Evolutionary conservation across 345 rosid species (phyloP).

Genomic region (Moricandia arvensis): DNA sequence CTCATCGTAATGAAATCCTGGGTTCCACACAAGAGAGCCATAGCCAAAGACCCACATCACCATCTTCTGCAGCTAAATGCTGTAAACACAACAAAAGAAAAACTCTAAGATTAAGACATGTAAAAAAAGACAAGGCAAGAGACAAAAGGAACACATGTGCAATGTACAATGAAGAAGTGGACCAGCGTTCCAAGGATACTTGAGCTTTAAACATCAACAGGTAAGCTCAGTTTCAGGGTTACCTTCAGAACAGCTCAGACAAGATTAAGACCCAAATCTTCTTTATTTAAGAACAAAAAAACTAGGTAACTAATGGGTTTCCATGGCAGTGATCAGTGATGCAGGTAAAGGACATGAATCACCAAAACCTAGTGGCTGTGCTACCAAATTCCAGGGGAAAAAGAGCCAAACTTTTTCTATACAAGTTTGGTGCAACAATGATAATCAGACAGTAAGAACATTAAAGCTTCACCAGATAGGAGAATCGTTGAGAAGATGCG

Average conservation of each 20-base stretch:
- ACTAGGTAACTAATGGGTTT: not conserved
- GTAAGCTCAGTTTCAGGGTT: slow-evolving; percentile 11
- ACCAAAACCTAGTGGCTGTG: not conserved
- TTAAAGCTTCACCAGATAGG: not conserved
- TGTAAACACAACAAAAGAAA: not conserved
- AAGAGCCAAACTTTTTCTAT: not conserved
- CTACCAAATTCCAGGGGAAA: slow-evolving; percentile 6
- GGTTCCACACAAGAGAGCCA: slow-evolving; percentile 99
- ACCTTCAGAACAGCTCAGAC: slow-evolving; percentile 8
- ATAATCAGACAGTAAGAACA: slow-evolving; percentile 3
- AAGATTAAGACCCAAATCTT: not conserved
- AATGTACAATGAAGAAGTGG: slow-evolving; percentile 11
- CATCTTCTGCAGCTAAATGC: slow-evolving; percentile 48
- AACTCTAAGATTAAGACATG: not conserved
- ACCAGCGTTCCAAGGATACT: slow-evolving; percentile 17
- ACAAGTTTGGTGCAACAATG: slow-evolving; percentile 7
- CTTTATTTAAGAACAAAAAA: not conserved
- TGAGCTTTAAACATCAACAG: not conserved
- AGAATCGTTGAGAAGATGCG: not conserved
- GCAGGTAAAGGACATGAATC: slow-evolving; percentile 9
- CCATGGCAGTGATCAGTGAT: not conserved
- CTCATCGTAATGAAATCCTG: slow-evolving; percentile 90
- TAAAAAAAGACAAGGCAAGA: not conserved
- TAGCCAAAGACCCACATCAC: slow-evolving; percentile 98
- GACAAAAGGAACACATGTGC: slow-evolving; percentile 17